Percentiles rank a stretch among this genome's conserved stretches.
Evolutionary conservation across 2,329 filamentous ascomycete species (phyloP).

Genomic region (Ramichloridium luteum): DNA sequence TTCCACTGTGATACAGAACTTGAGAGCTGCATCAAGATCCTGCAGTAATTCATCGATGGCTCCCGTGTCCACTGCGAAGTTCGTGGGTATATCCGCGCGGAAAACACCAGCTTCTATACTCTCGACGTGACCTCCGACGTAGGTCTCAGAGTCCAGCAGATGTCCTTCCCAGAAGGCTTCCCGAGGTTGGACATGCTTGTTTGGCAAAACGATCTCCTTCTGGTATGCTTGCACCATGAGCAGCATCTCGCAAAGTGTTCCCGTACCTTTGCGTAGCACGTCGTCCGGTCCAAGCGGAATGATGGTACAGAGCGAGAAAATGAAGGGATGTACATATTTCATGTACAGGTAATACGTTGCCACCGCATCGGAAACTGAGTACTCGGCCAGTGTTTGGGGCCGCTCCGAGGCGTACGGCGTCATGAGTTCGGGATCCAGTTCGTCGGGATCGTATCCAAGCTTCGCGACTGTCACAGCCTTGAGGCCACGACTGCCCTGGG

Average conservation of each 20-base stretch:
- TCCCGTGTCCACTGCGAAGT: constrained; percentile 78
- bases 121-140: constrained; percentile 95
- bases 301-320: constrained; percentile 97
- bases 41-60: constrained; percentile 80
- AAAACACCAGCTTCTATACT: constrained; percentile 98
- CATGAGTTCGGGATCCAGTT: constrained; percentile 96
- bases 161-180: constrained; percentile 97
- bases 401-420: constrained; percentile 75
- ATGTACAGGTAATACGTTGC: constrained; percentile 99
- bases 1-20: constrained; percentile 55
- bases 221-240: constrained; percentile 97
- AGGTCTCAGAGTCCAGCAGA: constrained; percentile 90
- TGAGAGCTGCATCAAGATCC: constrained; percentile 78
- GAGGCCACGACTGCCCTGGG: constrained; percentile 89
- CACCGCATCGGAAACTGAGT: constrained; percentile 97
- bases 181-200: constrained; percentile 84
- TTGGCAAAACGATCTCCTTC: constrained; percentile 81
- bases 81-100: constrained; percentile 84
- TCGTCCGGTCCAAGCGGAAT: constrained; percentile 87
- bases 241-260: constrained; percentile 98
- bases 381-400: constrained; percentile 89
- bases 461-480: constrained; percentile 98
- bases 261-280: constrained; percentile 85
- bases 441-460: constrained; percentile 94
- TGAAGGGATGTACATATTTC: constrained; percentile 99